Evolutionary conservation across 768 basidiomycete species (phyloP).

Genomic region (Cubamyces sp.): DNA sequence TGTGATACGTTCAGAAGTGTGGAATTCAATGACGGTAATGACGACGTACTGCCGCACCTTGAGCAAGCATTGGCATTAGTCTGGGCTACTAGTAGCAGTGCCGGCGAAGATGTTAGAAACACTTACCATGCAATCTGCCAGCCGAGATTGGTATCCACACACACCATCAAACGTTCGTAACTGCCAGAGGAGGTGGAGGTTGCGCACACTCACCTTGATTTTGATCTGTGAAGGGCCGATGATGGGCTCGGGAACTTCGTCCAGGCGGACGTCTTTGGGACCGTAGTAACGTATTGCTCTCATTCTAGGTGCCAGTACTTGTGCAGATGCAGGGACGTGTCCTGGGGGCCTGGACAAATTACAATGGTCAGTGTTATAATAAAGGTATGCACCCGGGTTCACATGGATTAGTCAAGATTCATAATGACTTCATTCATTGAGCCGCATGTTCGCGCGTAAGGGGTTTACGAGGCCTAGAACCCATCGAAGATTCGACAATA

Average conservation of each 20-base stretch:
- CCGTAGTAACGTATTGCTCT: constrained; percentile 51
- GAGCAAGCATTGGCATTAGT: background rate
- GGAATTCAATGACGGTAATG: no score
- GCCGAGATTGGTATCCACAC: background rate
- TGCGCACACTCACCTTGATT: constrained; percentile 40
- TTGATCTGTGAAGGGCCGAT: constrained; percentile 45
- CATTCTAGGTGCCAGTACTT: constrained; percentile 34
- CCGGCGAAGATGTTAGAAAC: no score
- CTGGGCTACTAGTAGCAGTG: background rate
- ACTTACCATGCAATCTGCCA: constrained; percentile 20
- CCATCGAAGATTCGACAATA: no score
- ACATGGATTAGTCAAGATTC: no score
- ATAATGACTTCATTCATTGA: no score
- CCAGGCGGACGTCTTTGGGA: constrained; percentile 47
- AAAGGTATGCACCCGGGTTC: no score
- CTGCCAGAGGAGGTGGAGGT: background rate
- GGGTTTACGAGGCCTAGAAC: no score
- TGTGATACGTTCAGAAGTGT: background rate
- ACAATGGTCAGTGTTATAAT: no score
- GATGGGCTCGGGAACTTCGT: constrained; percentile 44
- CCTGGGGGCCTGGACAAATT: no score
- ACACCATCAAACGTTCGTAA: background rate
- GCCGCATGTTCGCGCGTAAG: no score
- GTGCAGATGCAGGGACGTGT: no score
- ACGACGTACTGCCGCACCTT: constrained; percentile 11